These are phyloP conservation scores for Mycena galericulata DNA, from an alignment of 768 basidiomycete species.

Conservation along the genomic window DNA sequence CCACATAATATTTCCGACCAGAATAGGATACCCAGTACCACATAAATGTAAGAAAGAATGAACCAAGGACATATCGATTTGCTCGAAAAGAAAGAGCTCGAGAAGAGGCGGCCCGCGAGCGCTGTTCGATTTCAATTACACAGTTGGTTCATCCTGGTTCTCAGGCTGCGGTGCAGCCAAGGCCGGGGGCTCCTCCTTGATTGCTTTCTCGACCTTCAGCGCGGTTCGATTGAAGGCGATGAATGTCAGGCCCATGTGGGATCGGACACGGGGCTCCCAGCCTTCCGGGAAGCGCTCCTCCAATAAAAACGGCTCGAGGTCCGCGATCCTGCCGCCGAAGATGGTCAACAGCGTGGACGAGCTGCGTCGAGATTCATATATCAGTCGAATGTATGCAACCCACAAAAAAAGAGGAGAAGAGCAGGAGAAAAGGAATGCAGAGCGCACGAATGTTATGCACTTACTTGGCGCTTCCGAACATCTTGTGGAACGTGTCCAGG, in stretches of 20 bases:
- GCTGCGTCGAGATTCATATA: constrained; percentile 46
- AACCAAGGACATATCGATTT: no score
- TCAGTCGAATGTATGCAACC: neutral
- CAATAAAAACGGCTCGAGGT: constrained; percentile 65
- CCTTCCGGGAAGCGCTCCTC: constrained; percentile 79
- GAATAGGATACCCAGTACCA: no score
- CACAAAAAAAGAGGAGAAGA: neutral
- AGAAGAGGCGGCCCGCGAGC: no score
- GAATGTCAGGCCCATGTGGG: constrained; percentile 71
- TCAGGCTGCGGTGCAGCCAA: no score
- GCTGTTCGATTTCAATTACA: no score
- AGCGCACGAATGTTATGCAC: constrained; percentile 35
- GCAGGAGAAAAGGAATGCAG: no score
- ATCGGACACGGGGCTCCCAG: constrained; percentile 74
- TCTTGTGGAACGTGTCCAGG: constrained; percentile 61
- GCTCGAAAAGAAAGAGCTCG: no score
- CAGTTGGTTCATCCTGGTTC: no score
- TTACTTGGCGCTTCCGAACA: constrained; percentile 78
- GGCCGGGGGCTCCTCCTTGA: constrained; percentile 40
- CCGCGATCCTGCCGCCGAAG: constrained; percentile 72
- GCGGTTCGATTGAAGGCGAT: constrained; percentile 63
- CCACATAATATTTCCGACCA: no score
- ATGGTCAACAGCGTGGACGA: constrained; percentile 72
- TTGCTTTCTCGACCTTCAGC: constrained; percentile 53
- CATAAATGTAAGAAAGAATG: no score